Evolutionary conservation across 257 asterid genomes (phyloP).

Genomic region (Solanum corneliomulleri): DNA sequence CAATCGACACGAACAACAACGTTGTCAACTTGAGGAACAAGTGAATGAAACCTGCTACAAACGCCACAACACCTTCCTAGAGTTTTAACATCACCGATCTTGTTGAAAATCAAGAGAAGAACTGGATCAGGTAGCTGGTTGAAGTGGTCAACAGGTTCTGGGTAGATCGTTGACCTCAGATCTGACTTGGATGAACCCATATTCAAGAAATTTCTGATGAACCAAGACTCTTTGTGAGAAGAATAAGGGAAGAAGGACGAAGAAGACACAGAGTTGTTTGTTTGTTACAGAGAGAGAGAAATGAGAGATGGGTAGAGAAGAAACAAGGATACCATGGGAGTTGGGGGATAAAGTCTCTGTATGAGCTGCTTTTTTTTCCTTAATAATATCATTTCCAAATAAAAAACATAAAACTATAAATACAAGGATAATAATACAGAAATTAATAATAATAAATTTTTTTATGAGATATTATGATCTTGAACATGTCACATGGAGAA

Average conservation of each 20-base stretch:
- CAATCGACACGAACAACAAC: conserved; percentile 89
- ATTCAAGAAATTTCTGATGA: background rate
- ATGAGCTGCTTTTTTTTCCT: background rate
- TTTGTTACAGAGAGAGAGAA: background rate
- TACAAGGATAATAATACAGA: background rate
- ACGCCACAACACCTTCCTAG: conserved; percentile 82
- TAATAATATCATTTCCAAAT: background rate
- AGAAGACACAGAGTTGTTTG: background rate
- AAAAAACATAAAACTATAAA: too few species aligned
- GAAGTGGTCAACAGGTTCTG: conserved; percentile 63
- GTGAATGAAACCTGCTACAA: conserved; percentile 54
- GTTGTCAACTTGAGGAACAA: conserved; percentile 77
- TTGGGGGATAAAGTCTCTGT: background rate
- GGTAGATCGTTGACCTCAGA: conserved; percentile 34
- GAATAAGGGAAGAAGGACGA: background rate
- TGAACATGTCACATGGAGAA: background rate
- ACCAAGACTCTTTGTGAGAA: background rate
- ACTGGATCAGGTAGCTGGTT: conserved; percentile 65
- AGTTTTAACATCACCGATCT: conserved; percentile 84
- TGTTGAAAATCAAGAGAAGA: conserved; percentile 64
- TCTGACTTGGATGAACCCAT: conserved; percentile 44
- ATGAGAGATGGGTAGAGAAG: background rate
- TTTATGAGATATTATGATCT: too few species aligned
- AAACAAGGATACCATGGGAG: background rate
- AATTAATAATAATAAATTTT: background rate